These are phyloP conservation scores for Millerago galiae DNA, from an alignment of 805 yeast species.

Conservation along the genomic window DNA sequence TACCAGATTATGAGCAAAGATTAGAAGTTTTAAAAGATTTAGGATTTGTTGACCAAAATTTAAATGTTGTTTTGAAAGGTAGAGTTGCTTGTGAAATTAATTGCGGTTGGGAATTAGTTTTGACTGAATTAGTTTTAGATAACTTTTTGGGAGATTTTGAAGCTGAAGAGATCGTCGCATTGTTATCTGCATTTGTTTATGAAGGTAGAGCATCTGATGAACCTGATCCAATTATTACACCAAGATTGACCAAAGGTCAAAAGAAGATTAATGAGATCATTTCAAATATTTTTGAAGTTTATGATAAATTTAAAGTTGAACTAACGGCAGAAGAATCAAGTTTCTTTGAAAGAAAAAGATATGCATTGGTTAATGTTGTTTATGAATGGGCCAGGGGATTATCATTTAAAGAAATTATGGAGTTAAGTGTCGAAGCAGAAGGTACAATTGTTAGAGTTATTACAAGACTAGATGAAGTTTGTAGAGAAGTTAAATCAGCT, in stretches of 20 bases:
- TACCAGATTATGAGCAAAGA: conserved; percentile 93
- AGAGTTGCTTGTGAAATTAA: conserved; percentile 90
- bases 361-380: conserved; percentile 87
- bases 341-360: conserved; percentile 76
- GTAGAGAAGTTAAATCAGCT: conserved; percentile 91
- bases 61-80: conserved; percentile 82
- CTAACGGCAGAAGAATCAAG: conserved; percentile 80
- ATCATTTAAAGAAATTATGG: conserved; percentile 87
- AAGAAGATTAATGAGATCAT: conserved; percentile 66
- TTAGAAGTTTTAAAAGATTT: conserved; percentile 68
- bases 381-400: conserved; percentile 98
- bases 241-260: conserved; percentile 71
- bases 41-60: conserved; percentile 70
- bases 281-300: conserved; percentile 52
- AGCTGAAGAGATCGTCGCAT: conserved; percentile 95
- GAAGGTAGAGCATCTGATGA: conserved; percentile 66
- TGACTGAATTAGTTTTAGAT: conserved; percentile 86
- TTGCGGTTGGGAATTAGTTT: conserved; percentile 82
- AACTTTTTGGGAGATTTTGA: conserved; percentile 90
- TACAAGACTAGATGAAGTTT: conserved; percentile 87
- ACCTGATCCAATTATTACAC: conserved; percentile 61
- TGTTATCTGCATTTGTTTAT: conserved; percentile 85
- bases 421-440: conserved; percentile 82
- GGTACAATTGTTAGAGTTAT: conserved; percentile 97
- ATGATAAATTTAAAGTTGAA: conserved; percentile 60